phyloP scores from a whole-genome alignment of 2,329 filamentous ascomycete species.

The Aspergillus sp. region DNA sequence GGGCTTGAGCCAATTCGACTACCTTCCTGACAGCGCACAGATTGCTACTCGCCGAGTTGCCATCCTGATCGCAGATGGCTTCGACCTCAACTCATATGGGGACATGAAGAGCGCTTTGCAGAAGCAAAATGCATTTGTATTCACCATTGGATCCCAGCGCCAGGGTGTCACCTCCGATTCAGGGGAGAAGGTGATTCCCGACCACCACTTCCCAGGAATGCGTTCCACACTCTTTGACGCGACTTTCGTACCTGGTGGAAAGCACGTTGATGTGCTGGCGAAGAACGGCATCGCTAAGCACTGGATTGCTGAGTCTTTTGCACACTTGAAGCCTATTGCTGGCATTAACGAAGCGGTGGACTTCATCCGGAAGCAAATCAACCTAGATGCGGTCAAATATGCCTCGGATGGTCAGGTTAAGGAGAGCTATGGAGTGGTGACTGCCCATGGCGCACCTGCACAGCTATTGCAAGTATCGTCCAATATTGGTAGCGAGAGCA shows the following conservation, averaged over 20 bases:
- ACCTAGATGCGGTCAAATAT: constrained; percentile 28
- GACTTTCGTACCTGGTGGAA: constrained; percentile 73
- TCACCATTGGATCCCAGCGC: constrained; percentile 71
- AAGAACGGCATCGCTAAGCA: constrained; percentile 73
- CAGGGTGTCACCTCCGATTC: constrained; percentile 65
- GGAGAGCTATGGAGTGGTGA: constrained; percentile 40
- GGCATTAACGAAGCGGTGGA: constrained; percentile 58
- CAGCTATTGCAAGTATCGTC: constrained; percentile 44
- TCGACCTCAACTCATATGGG: constrained; percentile 65
- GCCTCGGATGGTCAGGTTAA: constrained; percentile 23
- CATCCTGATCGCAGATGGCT: constrained; percentile 77
- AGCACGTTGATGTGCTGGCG: constrained; percentile 60
- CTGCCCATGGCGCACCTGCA: constrained; percentile 26
- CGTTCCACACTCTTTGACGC: constrained; percentile 78
- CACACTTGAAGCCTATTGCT: constrained; percentile 76
- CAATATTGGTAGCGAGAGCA: constrained; percentile 64
- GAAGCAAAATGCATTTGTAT: constrained; percentile 65
- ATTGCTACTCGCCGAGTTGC: constrained; percentile 72
- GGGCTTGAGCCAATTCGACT: constrained; percentile 66
- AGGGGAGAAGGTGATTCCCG: constrained; percentile 62
- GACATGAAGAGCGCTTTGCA: constrained; percentile 65
- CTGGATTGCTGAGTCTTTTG: constrained; percentile 78
- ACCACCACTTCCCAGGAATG: constrained; percentile 79
- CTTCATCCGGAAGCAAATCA: constrained; percentile 34
- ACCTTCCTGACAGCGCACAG: constrained; percentile 62